phyloP scores from a whole-genome alignment of 2,329 filamentous ascomycete genomes.

The Chalaropsis ovoidea region DNA sequence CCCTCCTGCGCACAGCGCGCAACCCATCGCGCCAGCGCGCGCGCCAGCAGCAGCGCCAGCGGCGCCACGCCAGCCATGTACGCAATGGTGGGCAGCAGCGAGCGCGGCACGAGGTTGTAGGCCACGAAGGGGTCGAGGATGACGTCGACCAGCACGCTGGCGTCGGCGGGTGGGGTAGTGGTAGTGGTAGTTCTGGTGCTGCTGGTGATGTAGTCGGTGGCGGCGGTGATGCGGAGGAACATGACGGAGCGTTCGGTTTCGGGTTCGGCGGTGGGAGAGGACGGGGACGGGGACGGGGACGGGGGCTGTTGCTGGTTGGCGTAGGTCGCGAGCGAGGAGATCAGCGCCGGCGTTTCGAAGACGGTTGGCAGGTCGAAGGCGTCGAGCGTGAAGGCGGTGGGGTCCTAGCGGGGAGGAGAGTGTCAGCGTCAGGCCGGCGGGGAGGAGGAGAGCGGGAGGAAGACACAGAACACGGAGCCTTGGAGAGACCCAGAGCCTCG shows the following conservation, averaged over 20 bases:
- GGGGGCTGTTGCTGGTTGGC: conserved; percentile 32
- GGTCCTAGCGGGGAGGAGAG: conserved; percentile 54
- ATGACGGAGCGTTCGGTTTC: conserved; percentile 35
- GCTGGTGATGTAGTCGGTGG: conserved; percentile 74
- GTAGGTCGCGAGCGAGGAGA: conserved; percentile 55
- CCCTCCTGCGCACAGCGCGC: conserved; percentile 28
- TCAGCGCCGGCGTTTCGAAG: conserved; percentile 51
- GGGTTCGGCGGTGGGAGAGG: not conserved
- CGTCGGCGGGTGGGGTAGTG: conserved; percentile 40
- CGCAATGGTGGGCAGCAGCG: conserved; percentile 58
- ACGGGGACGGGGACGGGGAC: conserved; percentile 2
- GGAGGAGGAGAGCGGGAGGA: not conserved
- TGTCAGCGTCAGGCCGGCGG: not conserved
- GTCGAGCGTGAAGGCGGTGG: conserved; percentile 64
- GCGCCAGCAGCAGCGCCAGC: conserved; percentile 18
- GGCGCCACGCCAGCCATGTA: conserved; percentile 56
- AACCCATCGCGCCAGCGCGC: conserved; percentile 15
- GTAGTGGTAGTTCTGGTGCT: too few species aligned
- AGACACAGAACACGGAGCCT: not conserved
- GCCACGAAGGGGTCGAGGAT: conserved; percentile 74
- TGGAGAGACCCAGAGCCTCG: too few species aligned
- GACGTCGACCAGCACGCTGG: conserved; percentile 64
- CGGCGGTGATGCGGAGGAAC: conserved; percentile 62
- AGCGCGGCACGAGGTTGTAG: conserved; percentile 67
- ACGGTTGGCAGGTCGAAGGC: conserved; percentile 53